phyloP scores from a whole-genome alignment of 805 yeast genomes.

The Nakazawaea pomicola region DNA sequence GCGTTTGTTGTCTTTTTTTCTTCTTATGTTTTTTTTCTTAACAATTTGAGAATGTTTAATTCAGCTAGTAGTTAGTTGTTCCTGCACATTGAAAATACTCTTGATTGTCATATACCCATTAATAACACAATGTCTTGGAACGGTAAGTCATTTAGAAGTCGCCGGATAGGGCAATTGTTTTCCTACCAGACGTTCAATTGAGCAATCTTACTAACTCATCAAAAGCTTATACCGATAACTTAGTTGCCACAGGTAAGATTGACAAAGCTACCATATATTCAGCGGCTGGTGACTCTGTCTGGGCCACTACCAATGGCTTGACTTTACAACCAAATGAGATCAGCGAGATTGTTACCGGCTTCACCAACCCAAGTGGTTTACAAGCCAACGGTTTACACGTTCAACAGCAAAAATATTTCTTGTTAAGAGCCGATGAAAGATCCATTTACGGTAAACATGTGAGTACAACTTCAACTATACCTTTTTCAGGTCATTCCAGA shows the following conservation, averaged over 20 bases:
- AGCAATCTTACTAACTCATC: no score
- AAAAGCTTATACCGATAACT: constrained; percentile 93
- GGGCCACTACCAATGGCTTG: constrained; percentile 82
- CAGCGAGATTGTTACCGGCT: constrained; percentile 69
- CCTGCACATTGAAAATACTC: not conserved
- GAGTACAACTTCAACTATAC: constrained; percentile 1
- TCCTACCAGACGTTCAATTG: no score
- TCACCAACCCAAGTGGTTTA: constrained; percentile 68
- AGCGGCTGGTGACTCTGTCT: constrained; percentile 87
- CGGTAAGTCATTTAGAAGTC: no score
- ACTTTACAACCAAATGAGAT: constrained; percentile 67
- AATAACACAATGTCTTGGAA: constrained; percentile 37
- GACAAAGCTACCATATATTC: constrained; percentile 93
- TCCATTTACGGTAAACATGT: constrained; percentile 84
- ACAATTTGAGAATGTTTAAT: not conserved
- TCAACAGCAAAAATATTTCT: constrained; percentile 81
- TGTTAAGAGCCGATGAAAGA: constrained; percentile 85
- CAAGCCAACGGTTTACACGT: constrained; percentile 86
- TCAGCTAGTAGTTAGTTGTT: no score
- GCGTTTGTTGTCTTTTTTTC: not conserved
- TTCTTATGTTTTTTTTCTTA: not conserved
- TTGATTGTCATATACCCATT: not conserved
- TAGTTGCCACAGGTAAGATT: constrained; percentile 78
- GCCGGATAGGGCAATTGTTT: no score
- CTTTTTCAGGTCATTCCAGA: not conserved